Conservation (phyloP, 306 rosid species). For the Quercus dentata region DNA sequence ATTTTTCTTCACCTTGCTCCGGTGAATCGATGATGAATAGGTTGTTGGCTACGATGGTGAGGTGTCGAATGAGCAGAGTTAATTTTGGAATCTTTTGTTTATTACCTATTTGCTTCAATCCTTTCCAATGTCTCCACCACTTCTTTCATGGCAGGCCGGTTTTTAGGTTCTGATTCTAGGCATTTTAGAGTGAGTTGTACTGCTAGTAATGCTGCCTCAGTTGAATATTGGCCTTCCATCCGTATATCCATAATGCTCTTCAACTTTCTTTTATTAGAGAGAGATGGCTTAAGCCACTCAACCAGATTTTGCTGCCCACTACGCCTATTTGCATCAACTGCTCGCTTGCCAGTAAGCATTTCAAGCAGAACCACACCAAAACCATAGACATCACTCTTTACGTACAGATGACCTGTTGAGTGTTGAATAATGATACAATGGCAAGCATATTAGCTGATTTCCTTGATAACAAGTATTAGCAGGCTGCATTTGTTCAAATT, state of each 20-base stretch:
- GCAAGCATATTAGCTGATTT: constrained; percentile 7
- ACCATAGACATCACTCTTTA: constrained; percentile 88
- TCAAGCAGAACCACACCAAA: constrained; percentile 90
- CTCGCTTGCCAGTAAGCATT: constrained; percentile 64
- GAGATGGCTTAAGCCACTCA: constrained; percentile 68
- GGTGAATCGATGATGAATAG: not conserved
- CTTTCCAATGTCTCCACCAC: constrained; percentile 53
- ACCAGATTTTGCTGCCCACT: constrained; percentile 52
- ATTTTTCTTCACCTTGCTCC: not conserved
- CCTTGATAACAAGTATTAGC: not conserved
- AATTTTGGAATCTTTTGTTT: constrained; percentile 27
- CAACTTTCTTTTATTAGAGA: constrained; percentile 39
- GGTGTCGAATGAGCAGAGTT: not conserved
- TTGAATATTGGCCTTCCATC: constrained; percentile 70
- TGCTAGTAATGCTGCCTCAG: constrained; percentile 45
- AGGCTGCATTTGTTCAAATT: not conserved
- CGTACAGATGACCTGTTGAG: constrained; percentile 76
- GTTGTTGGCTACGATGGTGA: not conserved
- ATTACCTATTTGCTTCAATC: constrained; percentile 38
- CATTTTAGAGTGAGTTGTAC: constrained; percentile 63
- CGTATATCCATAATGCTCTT: constrained; percentile 48
- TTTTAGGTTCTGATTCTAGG: constrained; percentile 46
- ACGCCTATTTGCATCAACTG: constrained; percentile 45
- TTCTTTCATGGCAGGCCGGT: constrained; percentile 78
- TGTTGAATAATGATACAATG: not conserved